A percentile compares a stretch with the other conserved stretches of the same genome.
These are phyloP conservation scores for Saturnispora besseyi DNA, from an alignment of 805 yeast genomes.

Conservation along the genomic window DNA sequence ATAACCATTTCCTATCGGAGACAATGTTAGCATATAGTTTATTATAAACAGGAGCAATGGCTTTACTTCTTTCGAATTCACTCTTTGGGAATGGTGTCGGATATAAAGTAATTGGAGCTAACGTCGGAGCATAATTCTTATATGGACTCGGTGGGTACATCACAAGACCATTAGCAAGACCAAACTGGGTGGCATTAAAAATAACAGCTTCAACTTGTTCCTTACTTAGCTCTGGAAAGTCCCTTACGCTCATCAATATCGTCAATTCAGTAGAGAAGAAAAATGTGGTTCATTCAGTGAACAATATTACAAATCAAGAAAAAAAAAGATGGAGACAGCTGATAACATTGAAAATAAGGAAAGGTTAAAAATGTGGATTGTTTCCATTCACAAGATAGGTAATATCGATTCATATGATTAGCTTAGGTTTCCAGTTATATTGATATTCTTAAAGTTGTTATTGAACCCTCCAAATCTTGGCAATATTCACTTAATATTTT, in stretches of 20 bases:
- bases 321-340: not conserved
- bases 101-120: slow-evolving; percentile 82
- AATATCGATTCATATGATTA: too few species aligned
- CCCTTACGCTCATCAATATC: slow-evolving; percentile 3
- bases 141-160: slow-evolving; percentile 61
- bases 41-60: slow-evolving; percentile 62
- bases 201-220: slow-evolving; percentile 12
- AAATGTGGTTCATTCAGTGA: slow-evolving; percentile 4
- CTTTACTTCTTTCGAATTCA: slow-evolving; percentile 58
- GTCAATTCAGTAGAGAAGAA: not conserved
- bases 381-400: too few species aligned
- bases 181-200: slow-evolving; percentile 53
- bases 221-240: slow-evolving; percentile 14
- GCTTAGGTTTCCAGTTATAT: too few species aligned
- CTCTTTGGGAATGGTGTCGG: slow-evolving; percentile 81
- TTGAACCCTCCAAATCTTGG: too few species aligned
- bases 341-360: not conserved
- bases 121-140: slow-evolving; percentile 34
- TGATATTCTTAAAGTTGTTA: too few species aligned
- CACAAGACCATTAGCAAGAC: slow-evolving; percentile 69
- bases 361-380: too few species aligned
- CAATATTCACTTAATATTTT: too few species aligned
- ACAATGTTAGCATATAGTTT: slow-evolving; percentile 66
- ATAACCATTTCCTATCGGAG: slow-evolving; percentile 52
- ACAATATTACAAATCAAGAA: not conserved